Base-by-base conservation (phyloP, 306 rosid genomes). In the Glycyrrhiza uralensis region DNA sequence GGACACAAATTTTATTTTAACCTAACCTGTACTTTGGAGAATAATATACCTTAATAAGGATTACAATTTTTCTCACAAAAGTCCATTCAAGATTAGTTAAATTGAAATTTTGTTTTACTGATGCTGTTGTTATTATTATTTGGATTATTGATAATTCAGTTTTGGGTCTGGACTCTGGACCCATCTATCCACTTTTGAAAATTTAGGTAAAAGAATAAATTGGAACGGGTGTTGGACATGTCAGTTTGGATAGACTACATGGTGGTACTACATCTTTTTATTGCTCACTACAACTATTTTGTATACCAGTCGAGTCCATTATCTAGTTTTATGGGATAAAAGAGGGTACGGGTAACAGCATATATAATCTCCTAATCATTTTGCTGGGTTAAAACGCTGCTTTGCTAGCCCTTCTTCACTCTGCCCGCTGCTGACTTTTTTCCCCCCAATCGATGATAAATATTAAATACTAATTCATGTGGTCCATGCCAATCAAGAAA, bases 221-320 rank as follows among this genome's bases (percentile, higher is more conserved):
- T 33, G 55, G 56, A 66, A 55, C 74, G n/a, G 28, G 72, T 71
- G 14, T 22, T 33, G 30, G 47, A 54, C 20, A 54, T n/a, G 38
- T 61, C 12, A 30, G 30, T 26, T 57, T 23, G 49, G 32, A 55
- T 70, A 41, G 35, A 23, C 68, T 79, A 82, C 77, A 22, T 51
- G 85, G 74, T 82, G 82, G 76, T 72, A 82, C 82, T 80, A 66
- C 1, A n/a, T 14, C 3, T n/a, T 57, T 50, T 1, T 20, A 7
- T 50, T 17, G 29, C 56, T 26, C n/a, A n/a, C n/a, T n/a, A n/a
- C n/a, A n/a, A n/a, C n/a, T n/a, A n/a, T n/a, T n/a, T n/a, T n/a
- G n/a, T n/a, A n/a, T n/a, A n/a, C n/a, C n/a, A n/a, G n/a, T n/a
- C n/a, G n/a, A n/a, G n/a, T n/a, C n/a, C n/a, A n/a, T n/a, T n/a